These are phyloP conservation scores for Pythium utonaiense DNA, from an alignment of 352 stramenopile species.

Conservation along the genomic window DNA sequence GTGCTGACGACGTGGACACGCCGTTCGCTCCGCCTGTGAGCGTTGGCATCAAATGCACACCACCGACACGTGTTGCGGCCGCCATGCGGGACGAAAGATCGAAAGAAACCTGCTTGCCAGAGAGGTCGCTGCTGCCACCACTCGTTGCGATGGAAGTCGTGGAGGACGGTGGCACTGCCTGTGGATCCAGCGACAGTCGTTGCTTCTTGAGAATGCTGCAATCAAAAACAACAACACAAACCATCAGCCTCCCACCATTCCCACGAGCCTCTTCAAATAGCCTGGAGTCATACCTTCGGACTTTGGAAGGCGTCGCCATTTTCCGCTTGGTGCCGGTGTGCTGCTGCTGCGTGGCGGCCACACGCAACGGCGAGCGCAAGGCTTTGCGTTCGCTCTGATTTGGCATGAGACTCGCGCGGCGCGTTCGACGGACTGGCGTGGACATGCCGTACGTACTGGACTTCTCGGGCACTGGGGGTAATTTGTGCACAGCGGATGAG, in stretches of 20 bases:
- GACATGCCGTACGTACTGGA: conserved; percentile 13
- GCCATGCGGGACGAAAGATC: conserved; percentile 23
- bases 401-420: conserved; percentile 29
- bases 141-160: conserved; percentile 3
- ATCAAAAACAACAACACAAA: neutral
- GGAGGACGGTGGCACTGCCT: neutral
- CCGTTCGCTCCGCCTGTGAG: neutral
- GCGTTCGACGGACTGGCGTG: conserved; percentile 28
- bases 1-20: neutral
- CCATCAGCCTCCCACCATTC: neutral
- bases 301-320: conserved; percentile 26
- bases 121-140: neutral
- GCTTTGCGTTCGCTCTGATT: conserved; percentile 15
- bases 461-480: conserved; percentile 36
- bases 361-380: conserved; percentile 7
- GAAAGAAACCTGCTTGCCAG: conserved; percentile 69
- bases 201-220: conserved; percentile 74
- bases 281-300: conserved; percentile 35
- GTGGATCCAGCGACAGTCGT: conserved; percentile 23
- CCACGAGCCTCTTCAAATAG: neutral
- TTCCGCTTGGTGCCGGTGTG: conserved; percentile 27
- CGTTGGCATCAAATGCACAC: conserved; percentile 6
- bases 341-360: neutral
- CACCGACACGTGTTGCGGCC: conserved; percentile 1
- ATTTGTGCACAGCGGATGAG: conserved; percentile 21